Conservation (phyloP, 306 rosid species). For the Mimosa bimucronata region DNA sequence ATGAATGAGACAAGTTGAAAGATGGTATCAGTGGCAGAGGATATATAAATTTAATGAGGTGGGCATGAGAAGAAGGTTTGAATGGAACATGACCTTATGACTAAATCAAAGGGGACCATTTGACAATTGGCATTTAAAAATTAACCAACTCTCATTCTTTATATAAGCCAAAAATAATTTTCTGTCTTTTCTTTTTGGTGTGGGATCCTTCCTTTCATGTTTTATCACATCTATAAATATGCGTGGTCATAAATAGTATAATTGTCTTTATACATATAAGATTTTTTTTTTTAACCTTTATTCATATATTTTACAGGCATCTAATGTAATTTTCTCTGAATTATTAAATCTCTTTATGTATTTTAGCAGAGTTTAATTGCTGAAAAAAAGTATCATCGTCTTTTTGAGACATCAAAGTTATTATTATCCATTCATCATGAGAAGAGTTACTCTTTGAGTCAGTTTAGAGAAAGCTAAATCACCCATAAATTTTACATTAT, state of each 20-base stretch:
- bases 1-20: neutral
- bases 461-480: neutral
- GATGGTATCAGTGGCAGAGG: neutral
- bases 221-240: neutral
- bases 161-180: neutral
- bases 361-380: too few relatives aligned
- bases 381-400: neutral
- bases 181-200: constrained; percentile 1
- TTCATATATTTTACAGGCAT: neutral
- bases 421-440: neutral
- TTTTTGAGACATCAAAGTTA: too few relatives aligned
- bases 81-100: neutral
- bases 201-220: constrained; percentile 3
- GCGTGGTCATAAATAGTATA: neutral
- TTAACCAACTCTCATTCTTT: neutral
- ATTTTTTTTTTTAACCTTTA: too few relatives aligned
- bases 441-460: too few relatives aligned
- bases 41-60: neutral
- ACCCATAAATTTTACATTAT: neutral
- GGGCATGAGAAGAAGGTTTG: constrained; percentile 1
- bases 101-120: neutral
- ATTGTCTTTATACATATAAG: too few relatives aligned
- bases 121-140: neutral
- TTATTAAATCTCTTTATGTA: too few relatives aligned
- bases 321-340: too few relatives aligned